Base-by-base conservation (phyloP, 78 protist species). In the Protostelium mycophagum region DNA sequence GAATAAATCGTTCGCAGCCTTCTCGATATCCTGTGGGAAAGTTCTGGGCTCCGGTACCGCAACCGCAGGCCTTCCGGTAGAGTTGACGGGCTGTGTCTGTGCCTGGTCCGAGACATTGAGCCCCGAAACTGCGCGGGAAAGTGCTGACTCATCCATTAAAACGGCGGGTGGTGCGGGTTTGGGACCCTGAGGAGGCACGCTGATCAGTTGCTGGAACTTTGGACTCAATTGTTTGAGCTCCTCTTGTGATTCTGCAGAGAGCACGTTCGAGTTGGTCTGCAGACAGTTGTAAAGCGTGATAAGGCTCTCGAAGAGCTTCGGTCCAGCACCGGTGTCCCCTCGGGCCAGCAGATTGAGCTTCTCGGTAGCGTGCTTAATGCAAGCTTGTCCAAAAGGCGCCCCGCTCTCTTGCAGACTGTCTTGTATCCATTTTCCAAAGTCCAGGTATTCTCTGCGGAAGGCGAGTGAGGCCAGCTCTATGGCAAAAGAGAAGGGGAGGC, bases 391-490 rank as follows among this genome's bases (percentile, higher is more conserved):
- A 86, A 95, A 95, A 35, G 87, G 31, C 37, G 36, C 10, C 35
- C 88, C 87, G 29, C 37, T 28, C 37, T 86, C 88, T 86, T 83
- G 86, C 85, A 95, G 86, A 63, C 90, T 31, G 10, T 91, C 91
- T 38, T 89, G 88, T n/a, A 97, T 37, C 98, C 98, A 97, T 63
- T 37, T 36, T 29, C 91, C 97, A 36, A 97, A 85, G 83, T 95
- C 90, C 83, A 97, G 88, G 85, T 85, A 90, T 34, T 97, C 98
- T 37, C 97, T 86, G 16, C 92, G 96, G 1, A 95, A 38, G 0
- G 98, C 98, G 39, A 97, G 88, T 0, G 93, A 36, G 39, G 98
- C 98, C 37, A 97, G 88, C 86, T 97, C 97, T 85, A 97, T 38
- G 83, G 95, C 37, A 35, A 97, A 97, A 38, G 95, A 85, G 63